Conservation (phyloP, 345 rosid species). For the Eucalyptus cloeziana region DNA sequence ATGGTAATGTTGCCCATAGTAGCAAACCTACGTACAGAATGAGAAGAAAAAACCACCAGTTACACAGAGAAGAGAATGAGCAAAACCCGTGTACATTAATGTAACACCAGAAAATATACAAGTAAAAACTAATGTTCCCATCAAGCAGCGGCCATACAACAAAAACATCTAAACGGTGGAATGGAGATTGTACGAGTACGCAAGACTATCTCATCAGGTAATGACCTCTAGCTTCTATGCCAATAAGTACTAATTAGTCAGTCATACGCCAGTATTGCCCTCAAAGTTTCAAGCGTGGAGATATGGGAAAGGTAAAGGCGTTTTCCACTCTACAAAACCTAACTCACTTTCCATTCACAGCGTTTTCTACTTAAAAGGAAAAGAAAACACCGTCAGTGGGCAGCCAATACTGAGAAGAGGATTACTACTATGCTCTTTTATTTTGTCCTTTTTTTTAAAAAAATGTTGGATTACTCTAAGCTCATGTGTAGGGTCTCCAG, state of each 20-base stretch:
- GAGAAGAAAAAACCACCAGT: background rate
- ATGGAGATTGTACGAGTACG: background rate
- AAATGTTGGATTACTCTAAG: background rate
- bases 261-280: background rate
- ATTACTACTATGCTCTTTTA: background rate
- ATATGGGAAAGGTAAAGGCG: background rate
- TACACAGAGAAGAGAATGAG: background rate
- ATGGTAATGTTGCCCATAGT: conserved; percentile 97
- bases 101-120: background rate
- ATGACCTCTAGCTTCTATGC: background rate
- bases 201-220: background rate
- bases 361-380: background rate
- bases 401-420: background rate
- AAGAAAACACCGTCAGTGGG: background rate
- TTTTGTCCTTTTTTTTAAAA: background rate
- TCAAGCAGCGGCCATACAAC: background rate
- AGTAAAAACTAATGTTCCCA: background rate
- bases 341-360: background rate
- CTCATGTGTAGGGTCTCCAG: background rate
- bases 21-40: conserved; percentile 59
- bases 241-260: background rate
- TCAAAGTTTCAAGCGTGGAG: background rate
- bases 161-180: background rate
- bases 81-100: background rate
- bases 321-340: background rate